These are phyloP conservation scores for Metschnikowia peoriensis DNA, from an alignment of 805 yeast species.

Conservation along the genomic window DNA sequence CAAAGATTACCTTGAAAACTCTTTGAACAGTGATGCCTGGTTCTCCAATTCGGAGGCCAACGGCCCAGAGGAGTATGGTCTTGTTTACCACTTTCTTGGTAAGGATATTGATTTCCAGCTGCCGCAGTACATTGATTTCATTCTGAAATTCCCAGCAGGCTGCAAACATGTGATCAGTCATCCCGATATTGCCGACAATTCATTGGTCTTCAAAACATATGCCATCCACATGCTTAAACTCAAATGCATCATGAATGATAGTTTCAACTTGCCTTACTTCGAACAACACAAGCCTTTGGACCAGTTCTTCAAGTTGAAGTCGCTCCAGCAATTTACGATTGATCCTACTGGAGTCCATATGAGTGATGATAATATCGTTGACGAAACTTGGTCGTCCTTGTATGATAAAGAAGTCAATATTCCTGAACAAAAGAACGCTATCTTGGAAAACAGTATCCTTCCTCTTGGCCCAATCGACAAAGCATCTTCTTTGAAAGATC, in stretches of 20 bases:
- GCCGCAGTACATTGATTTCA: constrained; percentile 46
- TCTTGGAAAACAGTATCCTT: constrained; percentile 21
- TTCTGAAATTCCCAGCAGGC: constrained; percentile 50
- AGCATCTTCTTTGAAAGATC: constrained; percentile 36
- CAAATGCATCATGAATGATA: constrained; percentile 47
- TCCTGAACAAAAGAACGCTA: constrained; percentile 13
- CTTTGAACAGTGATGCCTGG: constrained; percentile 29
- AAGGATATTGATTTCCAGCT: constrained; percentile 48
- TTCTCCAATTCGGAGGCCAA: constrained; percentile 29
- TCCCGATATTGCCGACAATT: constrained; percentile 57
- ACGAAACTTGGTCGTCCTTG: constrained; percentile 28
- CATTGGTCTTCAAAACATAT: constrained; percentile 55
- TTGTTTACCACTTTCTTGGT: constrained; percentile 79
- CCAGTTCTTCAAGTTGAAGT: constrained; percentile 25
- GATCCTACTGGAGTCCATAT: constrained; percentile 21
- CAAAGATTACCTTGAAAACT: constrained; percentile 35
- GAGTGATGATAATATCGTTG: constrained; percentile 19
- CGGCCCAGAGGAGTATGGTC: constrained; percentile 40
- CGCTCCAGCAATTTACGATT: constrained; percentile 30
- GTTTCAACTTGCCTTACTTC: constrained; percentile 42
- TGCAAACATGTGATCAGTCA: constrained; percentile 75
- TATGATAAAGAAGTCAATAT: constrained; percentile 27
- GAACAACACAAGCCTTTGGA: constrained; percentile 21
- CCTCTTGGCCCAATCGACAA: constrained; percentile 17
- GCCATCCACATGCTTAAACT: constrained; percentile 55